Conservation (phyloP, 2,329 filamentous ascomycete genomes). For the Graphilbum sp. region DNA sequence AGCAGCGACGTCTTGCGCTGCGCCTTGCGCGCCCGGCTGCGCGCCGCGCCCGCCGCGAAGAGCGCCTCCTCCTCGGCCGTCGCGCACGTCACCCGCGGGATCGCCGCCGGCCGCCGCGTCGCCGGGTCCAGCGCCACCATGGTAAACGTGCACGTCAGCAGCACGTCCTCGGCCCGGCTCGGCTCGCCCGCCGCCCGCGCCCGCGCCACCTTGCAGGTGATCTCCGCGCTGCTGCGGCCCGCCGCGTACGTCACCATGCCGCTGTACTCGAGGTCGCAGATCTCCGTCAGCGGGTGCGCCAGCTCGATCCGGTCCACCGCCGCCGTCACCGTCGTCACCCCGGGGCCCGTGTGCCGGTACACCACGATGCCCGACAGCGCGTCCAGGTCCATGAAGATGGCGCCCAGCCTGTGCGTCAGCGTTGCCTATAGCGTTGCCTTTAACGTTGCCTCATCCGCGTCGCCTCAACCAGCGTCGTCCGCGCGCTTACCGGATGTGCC, state of each 20-base stretch:
- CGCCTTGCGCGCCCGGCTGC: slow-evolving; percentile 40
- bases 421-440: not conserved
- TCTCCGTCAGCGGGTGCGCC: slow-evolving; percentile 55
- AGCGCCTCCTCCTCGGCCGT: slow-evolving; percentile 48
- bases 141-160: slow-evolving; percentile 43
- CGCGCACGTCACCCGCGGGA: slow-evolving; percentile 37
- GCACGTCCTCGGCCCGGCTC: slow-evolving; percentile 25
- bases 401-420: slow-evolving; percentile 36
- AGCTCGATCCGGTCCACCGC: slow-evolving; percentile 36
- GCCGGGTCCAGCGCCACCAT: slow-evolving; percentile 59
- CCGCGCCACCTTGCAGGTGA: slow-evolving; percentile 58
- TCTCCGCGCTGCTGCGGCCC: slow-evolving; percentile 56
- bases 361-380: slow-evolving; percentile 62
- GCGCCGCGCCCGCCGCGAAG: slow-evolving; percentile 23
- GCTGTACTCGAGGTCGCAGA: slow-evolving; percentile 62
- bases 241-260: slow-evolving; percentile 49
- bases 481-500: slow-evolving; percentile 43
- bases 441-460: no score
- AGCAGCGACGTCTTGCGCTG: slow-evolving; percentile 26
- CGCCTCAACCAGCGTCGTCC: no score
- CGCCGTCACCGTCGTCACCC: slow-evolving; percentile 33
- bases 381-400: slow-evolving; percentile 67
- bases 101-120: slow-evolving; percentile 47
- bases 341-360: slow-evolving; percentile 47
- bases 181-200: slow-evolving; percentile 41